Conservation (phyloP, 1,284 basidiomycete genomes). For the Apiotrichum domesticum region DNA sequence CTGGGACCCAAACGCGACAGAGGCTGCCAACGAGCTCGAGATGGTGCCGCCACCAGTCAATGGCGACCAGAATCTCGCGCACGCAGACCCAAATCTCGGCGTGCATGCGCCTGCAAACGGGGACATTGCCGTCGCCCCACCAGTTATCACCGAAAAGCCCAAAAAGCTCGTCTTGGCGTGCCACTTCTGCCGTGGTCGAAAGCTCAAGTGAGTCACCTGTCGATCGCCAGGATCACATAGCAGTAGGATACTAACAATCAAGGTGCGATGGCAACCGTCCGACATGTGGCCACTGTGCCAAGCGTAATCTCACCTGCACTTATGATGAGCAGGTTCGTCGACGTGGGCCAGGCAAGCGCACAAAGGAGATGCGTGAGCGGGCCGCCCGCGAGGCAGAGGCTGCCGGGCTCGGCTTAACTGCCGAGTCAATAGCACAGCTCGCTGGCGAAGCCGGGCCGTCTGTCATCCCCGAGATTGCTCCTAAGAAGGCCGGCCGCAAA, state of each 20-base stretch:
- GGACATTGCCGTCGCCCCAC: conserved; percentile 1
- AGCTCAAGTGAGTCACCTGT: conserved; percentile 43
- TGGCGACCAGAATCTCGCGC: conserved; percentile 1
- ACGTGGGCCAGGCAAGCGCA: conserved; percentile 48
- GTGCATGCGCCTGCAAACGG: neutral
- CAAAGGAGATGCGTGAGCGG: conserved; percentile 43
- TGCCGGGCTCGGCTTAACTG: conserved; percentile 21
- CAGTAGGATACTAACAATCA: neutral
- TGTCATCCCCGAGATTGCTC: neutral
- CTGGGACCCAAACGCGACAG: conserved; percentile 13
- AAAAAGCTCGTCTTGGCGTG: conserved; percentile 46
- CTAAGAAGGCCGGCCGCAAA: conserved; percentile 16
- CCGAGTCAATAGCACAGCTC: conserved; percentile 7
- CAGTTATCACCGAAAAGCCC: conserved; percentile 10
- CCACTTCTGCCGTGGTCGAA: conserved; percentile 47
- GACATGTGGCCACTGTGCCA: conserved; percentile 33
- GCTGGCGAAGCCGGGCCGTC: conserved; percentile 7
- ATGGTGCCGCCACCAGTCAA: conserved; percentile 5
- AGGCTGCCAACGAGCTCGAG: conserved; percentile 4
- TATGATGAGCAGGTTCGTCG: conserved; percentile 47
- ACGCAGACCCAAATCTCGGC: conserved; percentile 2
- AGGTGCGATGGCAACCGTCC: conserved; percentile 37
- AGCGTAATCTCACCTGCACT: conserved; percentile 37
- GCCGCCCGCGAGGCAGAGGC: conserved; percentile 35
- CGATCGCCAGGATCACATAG: too few relatives aligned